A percentile compares a stretch with the other conserved stretches of the same genome.
Evolutionary conservation across 495 filamentous ascomycete genomes (phyloP).

Genomic region (Xylaria venustula): DNA sequence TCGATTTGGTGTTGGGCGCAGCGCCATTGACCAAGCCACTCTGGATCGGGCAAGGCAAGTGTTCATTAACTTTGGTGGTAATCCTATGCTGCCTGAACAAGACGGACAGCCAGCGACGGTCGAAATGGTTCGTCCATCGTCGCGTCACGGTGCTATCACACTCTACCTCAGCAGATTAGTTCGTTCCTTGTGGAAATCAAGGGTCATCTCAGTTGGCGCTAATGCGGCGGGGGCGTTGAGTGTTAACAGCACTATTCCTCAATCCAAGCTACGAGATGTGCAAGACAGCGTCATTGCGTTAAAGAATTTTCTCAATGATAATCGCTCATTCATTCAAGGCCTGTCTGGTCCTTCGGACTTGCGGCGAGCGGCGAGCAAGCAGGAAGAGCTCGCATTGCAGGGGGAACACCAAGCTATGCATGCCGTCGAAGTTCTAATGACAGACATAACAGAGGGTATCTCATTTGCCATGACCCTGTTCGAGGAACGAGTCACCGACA

Average conservation of each 20-base stretch:
- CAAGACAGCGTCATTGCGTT: slow-evolving; percentile 79
- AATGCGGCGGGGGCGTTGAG: slow-evolving; percentile 56
- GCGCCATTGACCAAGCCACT: slow-evolving; percentile 74
- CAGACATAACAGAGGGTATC: slow-evolving; percentile 89
- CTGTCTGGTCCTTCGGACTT: slow-evolving; percentile 82
- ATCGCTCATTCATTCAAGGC: slow-evolving; percentile 88
- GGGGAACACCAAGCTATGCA: slow-evolving; percentile 91
- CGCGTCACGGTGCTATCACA: slow-evolving; percentile 81
- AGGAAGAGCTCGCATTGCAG: slow-evolving; percentile 87
- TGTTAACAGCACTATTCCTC: slow-evolving; percentile 59
- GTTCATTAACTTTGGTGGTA: slow-evolving; percentile 87
- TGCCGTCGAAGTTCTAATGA: slow-evolving; percentile 76
- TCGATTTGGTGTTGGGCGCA: slow-evolving; percentile 60
- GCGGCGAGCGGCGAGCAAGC: slow-evolving; percentile 65
- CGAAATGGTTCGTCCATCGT: slow-evolving; percentile 81
- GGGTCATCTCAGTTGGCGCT: slow-evolving; percentile 42
- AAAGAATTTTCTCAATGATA: slow-evolving; percentile 75
- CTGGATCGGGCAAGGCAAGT: slow-evolving; percentile 78
- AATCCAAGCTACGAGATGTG: slow-evolving; percentile 66
- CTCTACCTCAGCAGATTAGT: slow-evolving; percentile 84
- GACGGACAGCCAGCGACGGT: slow-evolving; percentile 60
- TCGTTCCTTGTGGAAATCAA: slow-evolving; percentile 77
- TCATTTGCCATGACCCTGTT: slow-evolving; percentile 92
- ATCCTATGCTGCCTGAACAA: slow-evolving; percentile 73
- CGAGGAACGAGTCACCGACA: slow-evolving; percentile 86